Conservation (phyloP, 768 basidiomycete species). For the Dentipellis fragilis region DNA sequence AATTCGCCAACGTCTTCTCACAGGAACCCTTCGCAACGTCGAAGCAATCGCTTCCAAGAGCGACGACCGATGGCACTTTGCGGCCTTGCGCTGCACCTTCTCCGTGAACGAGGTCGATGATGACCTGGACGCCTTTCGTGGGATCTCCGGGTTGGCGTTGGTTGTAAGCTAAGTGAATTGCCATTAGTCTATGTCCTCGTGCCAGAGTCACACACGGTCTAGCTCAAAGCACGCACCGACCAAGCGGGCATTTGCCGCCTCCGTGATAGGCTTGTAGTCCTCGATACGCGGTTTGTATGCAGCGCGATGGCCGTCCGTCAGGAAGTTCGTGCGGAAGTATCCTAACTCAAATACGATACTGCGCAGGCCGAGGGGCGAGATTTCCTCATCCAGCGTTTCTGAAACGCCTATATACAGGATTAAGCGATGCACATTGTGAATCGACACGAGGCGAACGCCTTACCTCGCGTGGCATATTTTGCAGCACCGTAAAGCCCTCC, state of each 20-base stretch:
- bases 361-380: neutral
- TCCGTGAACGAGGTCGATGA: constrained; percentile 17
- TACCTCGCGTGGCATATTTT: neutral
- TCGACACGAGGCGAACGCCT: neutral
- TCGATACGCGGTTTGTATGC: neutral
- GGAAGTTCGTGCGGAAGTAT: neutral
- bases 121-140: constrained; percentile 13
- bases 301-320: neutral
- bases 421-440: neutral
- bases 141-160: constrained; percentile 16
- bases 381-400: neutral
- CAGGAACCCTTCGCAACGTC: neutral
- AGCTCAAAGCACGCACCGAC: neutral
- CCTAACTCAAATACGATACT: neutral
- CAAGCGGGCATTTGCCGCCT: neutral
- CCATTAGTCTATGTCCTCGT: neutral
- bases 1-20: no score
- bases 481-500: neutral
- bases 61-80: neutral
- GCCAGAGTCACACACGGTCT: neutral
- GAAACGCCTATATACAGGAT: neutral
- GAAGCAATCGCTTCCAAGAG: neutral
- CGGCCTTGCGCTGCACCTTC: constrained; percentile 15
- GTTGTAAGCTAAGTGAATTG: neutral
- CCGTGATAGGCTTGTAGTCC: neutral